Base-by-base conservation (phyloP, 306 rosid species). In the Alnus glutinosa region DNA sequence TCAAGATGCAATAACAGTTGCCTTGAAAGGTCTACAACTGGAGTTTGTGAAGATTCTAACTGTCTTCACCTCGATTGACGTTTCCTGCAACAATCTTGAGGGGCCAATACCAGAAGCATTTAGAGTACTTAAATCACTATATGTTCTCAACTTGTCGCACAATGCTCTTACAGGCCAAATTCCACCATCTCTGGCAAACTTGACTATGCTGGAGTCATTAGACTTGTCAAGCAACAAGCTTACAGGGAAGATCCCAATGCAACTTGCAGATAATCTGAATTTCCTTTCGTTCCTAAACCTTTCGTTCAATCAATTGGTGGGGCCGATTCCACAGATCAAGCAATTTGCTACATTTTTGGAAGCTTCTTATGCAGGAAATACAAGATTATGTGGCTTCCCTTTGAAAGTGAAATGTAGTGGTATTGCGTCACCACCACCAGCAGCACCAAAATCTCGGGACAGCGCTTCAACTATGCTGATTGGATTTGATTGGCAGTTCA, bases 401-500 rank as follows among this genome's bases (percentile, higher is more conserved):
- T 54, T 75, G 37, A 34, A 34, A 0, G 11, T 0, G 3, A 2
- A 0, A 0, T 88, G 89, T 70, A 0, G 28, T 3, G 2, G 0
- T 46, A 0, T 15, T 64, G 62, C 1, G 3, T 0, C 0, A 0
- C 39, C 61, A 36, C 1, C 75, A 50, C 2, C 18, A 72, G 32
- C 4, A 19, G 4, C 81, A 54, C 19, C 11, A 3, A 44, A 32
- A 0, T 28, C 18, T 13, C 0, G 2, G 12, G 0, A 63, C 16
- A 18, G 30, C 9, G 52, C 0, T 52, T 79, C 84, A 48, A 85
- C 47, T 3, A 14, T 0, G 1, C 1, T 13, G 46, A 57, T 5
- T 49, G 57, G 75, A 76, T 78, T 84, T 83, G 95, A 89, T 77
- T 92, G 98, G 98, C 86, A 85, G 62, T 88, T 86, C 71, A 83